Evolutionary conservation across 2,329 filamentous ascomycete species (phyloP).

Genomic region (Aspergillus fumigatiaffinis): DNA sequence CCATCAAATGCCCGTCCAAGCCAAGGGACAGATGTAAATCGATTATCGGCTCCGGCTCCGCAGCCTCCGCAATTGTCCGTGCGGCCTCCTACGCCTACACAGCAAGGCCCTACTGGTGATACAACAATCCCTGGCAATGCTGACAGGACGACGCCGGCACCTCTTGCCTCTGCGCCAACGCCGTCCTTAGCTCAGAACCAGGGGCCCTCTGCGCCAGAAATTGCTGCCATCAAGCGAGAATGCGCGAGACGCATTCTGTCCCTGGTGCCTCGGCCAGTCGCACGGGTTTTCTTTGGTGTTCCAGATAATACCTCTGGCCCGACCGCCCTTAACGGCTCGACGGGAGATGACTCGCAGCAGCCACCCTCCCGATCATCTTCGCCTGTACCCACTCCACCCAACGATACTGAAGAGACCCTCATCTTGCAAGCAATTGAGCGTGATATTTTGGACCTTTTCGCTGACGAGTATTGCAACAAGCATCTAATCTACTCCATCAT

Average conservation of each 20-base stretch:
- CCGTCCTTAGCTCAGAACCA: slow-evolving; percentile 15
- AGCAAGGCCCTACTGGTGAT: slow-evolving; percentile 11
- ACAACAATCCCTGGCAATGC: slow-evolving; percentile 16
- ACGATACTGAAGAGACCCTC: slow-evolving; percentile 40
- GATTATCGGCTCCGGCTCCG: slow-evolving; percentile 16
- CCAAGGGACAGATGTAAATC: slow-evolving; percentile 26
- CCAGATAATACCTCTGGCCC: slow-evolving; percentile 5
- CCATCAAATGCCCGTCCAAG: slow-evolving; percentile 73
- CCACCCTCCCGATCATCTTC: slow-evolving; percentile 7
- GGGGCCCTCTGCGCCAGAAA: slow-evolving; percentile 26
- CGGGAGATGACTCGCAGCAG: neutral
- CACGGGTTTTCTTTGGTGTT: slow-evolving; percentile 42
- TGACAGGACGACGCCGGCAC: slow-evolving; percentile 17
- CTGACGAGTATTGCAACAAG: slow-evolving; percentile 86
- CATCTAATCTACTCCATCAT: slow-evolving; percentile 80
- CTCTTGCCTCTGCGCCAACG: slow-evolving; percentile 8
- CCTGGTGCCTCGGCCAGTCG: slow-evolving; percentile 42
- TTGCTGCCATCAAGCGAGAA: slow-evolving; percentile 40
- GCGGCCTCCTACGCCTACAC: slow-evolving; percentile 17
- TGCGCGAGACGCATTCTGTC: slow-evolving; percentile 42
- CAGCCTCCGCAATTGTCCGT: slow-evolving; percentile 10
- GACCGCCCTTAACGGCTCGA: neutral
- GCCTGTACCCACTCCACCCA: slow-evolving; percentile 1
- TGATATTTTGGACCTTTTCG: slow-evolving; percentile 67
- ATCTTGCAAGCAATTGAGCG: slow-evolving; percentile 59